Evolutionary conservation across 78 protist species (phyloP).

Genomic region (Guillardia theta): DNA sequence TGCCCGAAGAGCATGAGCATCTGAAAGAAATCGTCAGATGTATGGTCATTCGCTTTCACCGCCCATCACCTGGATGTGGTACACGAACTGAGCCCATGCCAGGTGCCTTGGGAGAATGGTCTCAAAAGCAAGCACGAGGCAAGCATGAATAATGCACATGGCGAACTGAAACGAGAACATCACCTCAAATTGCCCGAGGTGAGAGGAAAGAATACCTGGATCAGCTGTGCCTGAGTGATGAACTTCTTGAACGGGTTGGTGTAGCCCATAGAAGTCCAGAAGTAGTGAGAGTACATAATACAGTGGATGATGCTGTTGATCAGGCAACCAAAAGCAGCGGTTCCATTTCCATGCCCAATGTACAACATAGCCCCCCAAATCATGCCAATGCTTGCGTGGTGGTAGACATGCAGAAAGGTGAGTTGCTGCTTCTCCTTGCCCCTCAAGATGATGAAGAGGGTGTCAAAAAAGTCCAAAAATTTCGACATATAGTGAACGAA

Average conservation of each 20-base stretch:
- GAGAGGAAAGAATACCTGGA: too few relatives aligned
- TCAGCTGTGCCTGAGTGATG: constrained; percentile 20
- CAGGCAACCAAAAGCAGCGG: neutral
- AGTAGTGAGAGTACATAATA: constrained; percentile 14
- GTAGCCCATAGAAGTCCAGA: neutral
- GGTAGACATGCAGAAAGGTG: constrained; percentile 37
- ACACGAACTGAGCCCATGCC: constrained; percentile 24
- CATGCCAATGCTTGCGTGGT: constrained; percentile 34
- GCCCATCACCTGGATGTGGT: neutral
- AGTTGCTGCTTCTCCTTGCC: neutral
- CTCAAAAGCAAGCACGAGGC: neutral
- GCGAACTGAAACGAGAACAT: too few relatives aligned
- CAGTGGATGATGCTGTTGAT: neutral
- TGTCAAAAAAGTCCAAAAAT: neutral
- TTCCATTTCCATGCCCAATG: constrained; percentile 31
- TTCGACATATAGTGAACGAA: constrained; percentile 11
- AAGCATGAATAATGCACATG: constrained; percentile 4
- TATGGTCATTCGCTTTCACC: neutral
- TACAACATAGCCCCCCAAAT: neutral
- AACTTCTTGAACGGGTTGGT: neutral
- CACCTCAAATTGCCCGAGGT: too few relatives aligned
- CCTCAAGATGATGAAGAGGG: constrained; percentile 4
- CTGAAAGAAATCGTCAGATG: neutral
- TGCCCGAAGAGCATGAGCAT: constrained; percentile 9
- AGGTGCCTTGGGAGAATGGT: neutral